These are phyloP conservation scores for Thermoascus crustaceus DNA, from an alignment of 2,329 filamentous ascomycete genomes.

Conservation along the genomic window DNA sequence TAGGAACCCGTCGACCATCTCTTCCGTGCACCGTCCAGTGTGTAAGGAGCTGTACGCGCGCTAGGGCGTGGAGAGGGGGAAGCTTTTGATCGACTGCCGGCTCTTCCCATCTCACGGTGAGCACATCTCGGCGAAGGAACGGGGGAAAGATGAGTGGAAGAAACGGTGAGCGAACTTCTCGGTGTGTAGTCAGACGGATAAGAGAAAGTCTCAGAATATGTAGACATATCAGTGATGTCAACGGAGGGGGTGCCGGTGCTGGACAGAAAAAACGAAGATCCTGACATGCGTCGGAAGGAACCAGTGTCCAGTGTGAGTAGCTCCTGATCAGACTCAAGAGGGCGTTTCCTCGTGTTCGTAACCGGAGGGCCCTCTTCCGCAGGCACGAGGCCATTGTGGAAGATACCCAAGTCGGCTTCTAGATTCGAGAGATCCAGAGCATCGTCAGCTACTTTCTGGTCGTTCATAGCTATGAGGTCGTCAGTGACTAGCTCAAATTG, in stretches of 20 bases:
- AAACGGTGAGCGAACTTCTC: constrained; percentile 58
- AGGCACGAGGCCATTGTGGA: background rate
- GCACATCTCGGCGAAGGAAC: constrained; percentile 63
- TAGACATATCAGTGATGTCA: constrained; percentile 58
- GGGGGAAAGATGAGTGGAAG: constrained; percentile 62
- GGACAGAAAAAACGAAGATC: constrained; percentile 66
- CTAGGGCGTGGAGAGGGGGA: constrained; percentile 63
- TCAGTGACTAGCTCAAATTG: background rate
- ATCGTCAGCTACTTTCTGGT: background rate
- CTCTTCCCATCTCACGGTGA: constrained; percentile 44
- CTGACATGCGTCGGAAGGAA: constrained; percentile 51
- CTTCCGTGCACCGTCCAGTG: constrained; percentile 59
- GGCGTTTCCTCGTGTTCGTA: background rate
- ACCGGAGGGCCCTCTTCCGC: background rate
- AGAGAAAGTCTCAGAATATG: constrained; percentile 63
- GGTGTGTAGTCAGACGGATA: constrained; percentile 49
- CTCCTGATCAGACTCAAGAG: background rate
- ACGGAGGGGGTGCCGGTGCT: constrained; percentile 44
- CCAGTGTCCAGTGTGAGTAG: background rate
- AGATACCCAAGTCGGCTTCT: background rate
- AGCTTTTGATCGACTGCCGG: constrained; percentile 59
- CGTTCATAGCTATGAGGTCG: background rate
- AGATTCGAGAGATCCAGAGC: background rate
- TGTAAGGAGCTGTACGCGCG: constrained; percentile 63
- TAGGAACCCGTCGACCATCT: constrained; percentile 73